phyloP scores from a whole-genome alignment of 192 early-diverging fungal species.

The Coemansia sp. region DNA sequence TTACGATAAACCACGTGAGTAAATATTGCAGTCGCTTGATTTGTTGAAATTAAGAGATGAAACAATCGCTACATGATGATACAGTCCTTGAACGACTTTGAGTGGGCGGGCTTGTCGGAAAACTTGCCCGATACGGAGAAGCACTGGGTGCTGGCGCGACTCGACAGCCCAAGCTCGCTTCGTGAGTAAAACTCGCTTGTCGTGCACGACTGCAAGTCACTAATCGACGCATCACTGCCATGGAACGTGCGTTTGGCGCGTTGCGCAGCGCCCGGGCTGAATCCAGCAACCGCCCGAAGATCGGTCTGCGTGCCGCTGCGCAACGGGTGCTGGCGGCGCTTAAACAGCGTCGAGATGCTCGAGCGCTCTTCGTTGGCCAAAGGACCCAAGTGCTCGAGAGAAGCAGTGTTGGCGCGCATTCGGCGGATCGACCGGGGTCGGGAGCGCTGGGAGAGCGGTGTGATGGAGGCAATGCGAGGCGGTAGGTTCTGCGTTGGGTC shows the following conservation, averaged over 20 bases:
- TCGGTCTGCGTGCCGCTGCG: slow-evolving; percentile 45
- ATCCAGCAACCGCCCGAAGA: slow-evolving; percentile 44
- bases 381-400: slow-evolving; percentile 35
- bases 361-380: not conserved
- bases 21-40: not conserved
- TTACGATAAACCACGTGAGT: too few species aligned
- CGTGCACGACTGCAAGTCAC: slow-evolving; percentile 44
- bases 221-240: slow-evolving; percentile 39
- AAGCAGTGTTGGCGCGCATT: slow-evolving; percentile 48
- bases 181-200: slow-evolving; percentile 35
- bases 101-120: slow-evolving; percentile 9
- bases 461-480: slow-evolving; percentile 8
- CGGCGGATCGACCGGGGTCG: slow-evolving; percentile 39
- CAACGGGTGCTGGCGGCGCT: slow-evolving; percentile 44
- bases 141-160: slow-evolving; percentile 26
- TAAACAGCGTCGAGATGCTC: slow-evolving; percentile 37
- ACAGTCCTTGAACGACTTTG: slow-evolving; percentile 42
- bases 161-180: slow-evolving; percentile 25
- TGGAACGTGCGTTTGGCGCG: slow-evolving; percentile 36
- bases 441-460: slow-evolving; percentile 11
- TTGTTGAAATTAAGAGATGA: not conserved
- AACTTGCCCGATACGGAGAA: slow-evolving; percentile 22
- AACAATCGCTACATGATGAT: slow-evolving; percentile 34
- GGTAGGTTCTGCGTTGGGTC: slow-evolving; percentile 1
- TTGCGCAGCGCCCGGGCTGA: slow-evolving; percentile 49